Base-by-base conservation (phyloP, 306 rosid species). In the Potentilla sterilis region DNA sequence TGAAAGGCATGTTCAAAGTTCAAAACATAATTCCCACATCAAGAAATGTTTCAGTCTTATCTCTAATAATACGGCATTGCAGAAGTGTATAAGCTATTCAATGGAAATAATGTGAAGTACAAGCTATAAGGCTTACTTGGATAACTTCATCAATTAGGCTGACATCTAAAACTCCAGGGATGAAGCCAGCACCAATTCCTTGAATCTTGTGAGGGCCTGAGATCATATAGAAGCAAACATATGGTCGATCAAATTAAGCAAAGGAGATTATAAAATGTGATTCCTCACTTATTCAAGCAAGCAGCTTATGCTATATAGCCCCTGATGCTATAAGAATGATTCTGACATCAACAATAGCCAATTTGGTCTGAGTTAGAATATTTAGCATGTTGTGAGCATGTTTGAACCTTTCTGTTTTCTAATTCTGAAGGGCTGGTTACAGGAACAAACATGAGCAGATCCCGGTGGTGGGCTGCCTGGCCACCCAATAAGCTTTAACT, bases 161-260 rank as follows among this genome's bases (percentile, higher is more conserved):
- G 55, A 90, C 82, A 8, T 91, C 98, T 86, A 94, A 82, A 78
- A 94, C 91, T 85, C 91, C 97, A 75, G 98, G 98, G 81, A 94
- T 87, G 88, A 94, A 91, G 79, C 98, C 98, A 66, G 98, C 98
- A 47, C 97, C 98, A 79, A 94, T 86, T 82, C 98, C 98, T 88
- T 94, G 97, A 88, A 94, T 94, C 88, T 94, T 94, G 85, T 94
- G 97, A 15, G 98, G 97, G 35, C 98, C 98, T 94, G 83, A 41
- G 51, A 76, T 77, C 11, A 84, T 40, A 21, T 43, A 83, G 28
- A 80, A 76, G 11, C 19, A 67, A 42, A 59, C 74, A 72, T 2
- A 76, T 28, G 28, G 28, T 28, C 77, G 32, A 76, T 88, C 67
- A 84, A 73, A 57, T 70, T 41, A 78, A n/a, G 66, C 14, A 71